These are phyloP conservation scores for Lactifluus volemus DNA, from an alignment of 768 basidiomycete genomes.

Conservation along the genomic window DNA sequence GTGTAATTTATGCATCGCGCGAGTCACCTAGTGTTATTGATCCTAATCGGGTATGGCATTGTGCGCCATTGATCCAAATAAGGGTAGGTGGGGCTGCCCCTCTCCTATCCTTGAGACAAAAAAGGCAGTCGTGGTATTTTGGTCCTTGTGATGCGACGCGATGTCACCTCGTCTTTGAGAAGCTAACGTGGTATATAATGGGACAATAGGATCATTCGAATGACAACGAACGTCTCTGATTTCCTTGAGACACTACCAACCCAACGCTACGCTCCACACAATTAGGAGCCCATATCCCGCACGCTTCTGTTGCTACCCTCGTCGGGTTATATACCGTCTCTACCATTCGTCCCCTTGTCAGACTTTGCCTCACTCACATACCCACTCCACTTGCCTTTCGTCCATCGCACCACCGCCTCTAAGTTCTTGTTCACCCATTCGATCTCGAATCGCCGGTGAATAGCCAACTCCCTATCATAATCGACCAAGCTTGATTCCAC, in stretches of 20 bases:
- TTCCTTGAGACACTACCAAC: not conserved
- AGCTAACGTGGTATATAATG: constrained; percentile 1
- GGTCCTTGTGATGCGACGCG: too few relatives aligned
- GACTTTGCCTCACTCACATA: constrained; percentile 14
- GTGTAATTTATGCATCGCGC: too few relatives aligned
- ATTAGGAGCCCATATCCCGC: not conserved
- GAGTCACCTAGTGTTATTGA: not conserved
- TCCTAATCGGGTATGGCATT: not conserved
- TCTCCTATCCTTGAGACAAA: not conserved
- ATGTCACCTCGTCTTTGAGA: not conserved
- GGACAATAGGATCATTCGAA: constrained; percentile 10
- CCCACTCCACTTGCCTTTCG: not conserved
- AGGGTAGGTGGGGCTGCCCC: too few relatives aligned
- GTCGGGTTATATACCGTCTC: constrained; percentile 6
- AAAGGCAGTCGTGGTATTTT: constrained; percentile 4
- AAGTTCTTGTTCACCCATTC: not conserved
- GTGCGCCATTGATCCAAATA: constrained; percentile 5
- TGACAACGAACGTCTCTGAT: constrained; percentile 5
- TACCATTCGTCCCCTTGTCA: constrained; percentile 10
- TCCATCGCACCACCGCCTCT: not conserved
- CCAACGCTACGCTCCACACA: constrained; percentile 4
- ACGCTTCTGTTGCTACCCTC: not conserved
- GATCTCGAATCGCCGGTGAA: not conserved
- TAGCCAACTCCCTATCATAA: not conserved
- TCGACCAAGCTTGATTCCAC: not conserved